Evolutionary conservation across 768 basidiomycete genomes (phyloP).

Genomic region (Termitomyces sp.): DNA sequence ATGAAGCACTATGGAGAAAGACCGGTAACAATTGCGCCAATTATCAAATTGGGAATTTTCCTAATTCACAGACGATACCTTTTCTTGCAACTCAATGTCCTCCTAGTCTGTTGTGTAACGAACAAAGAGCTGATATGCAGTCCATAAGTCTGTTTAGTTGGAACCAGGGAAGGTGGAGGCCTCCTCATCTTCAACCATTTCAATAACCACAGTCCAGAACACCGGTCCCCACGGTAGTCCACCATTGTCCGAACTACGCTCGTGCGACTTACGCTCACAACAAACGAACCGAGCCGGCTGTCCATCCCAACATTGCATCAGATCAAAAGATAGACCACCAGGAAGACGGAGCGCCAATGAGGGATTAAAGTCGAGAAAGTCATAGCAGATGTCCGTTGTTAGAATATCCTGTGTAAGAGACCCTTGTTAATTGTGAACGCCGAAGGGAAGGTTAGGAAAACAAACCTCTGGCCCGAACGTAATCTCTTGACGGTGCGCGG

Average conservation of each 20-base stretch:
- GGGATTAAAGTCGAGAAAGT: constrained; percentile 70
- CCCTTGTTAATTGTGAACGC: neutral
- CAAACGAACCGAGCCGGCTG: constrained; percentile 88
- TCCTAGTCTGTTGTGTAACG: too few relatives aligned
- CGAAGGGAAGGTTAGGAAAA: neutral
- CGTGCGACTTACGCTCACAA: constrained; percentile 41
- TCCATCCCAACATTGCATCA: constrained; percentile 89
- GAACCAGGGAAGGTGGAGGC: too few relatives aligned
- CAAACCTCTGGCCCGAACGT: constrained; percentile 54
- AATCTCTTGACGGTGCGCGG: constrained; percentile 50
- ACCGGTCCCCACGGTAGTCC: constrained; percentile 39
- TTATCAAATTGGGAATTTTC: too few relatives aligned
- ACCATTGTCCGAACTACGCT: constrained; percentile 11
- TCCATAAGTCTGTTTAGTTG: too few relatives aligned
- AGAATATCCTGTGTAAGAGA: constrained; percentile 43
- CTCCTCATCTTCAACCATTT: constrained; percentile 22
- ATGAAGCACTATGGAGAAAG: too few relatives aligned
- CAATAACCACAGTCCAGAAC: constrained; percentile 53
- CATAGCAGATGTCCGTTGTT: constrained; percentile 83
- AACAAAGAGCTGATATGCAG: too few relatives aligned
- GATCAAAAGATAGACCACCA: constrained; percentile 75
- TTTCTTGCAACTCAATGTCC: too few relatives aligned
- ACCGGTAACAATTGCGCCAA: too few relatives aligned
- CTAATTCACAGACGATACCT: too few relatives aligned
- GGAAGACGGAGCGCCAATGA: constrained; percentile 68